Conservation (phyloP, 805 yeast genomes). For the Cyberlindnera xishuangbannaensis region DNA sequence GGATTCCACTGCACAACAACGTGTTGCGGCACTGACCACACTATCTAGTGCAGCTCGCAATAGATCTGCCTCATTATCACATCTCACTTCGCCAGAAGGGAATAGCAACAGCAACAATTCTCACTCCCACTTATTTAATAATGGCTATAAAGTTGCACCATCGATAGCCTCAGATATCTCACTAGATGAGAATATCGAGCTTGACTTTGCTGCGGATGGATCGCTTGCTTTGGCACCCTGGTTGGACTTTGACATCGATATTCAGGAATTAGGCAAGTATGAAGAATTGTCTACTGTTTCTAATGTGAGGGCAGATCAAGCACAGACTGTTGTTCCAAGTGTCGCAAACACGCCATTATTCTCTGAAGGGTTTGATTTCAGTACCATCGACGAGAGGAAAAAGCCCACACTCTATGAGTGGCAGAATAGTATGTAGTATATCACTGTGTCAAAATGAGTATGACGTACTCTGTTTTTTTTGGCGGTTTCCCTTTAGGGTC, state of each 20-base stretch:
- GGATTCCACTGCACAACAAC: conserved; percentile 9
- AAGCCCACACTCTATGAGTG: conserved; percentile 20
- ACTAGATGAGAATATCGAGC: conserved; percentile 24
- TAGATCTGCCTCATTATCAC: conserved; percentile 11
- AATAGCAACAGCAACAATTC: too few relatives aligned
- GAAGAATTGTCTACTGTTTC: conserved; percentile 3
- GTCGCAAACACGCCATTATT: neutral
- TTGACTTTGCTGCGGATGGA: conserved; percentile 77
- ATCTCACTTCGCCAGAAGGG: conserved; percentile 10
- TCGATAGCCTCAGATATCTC: conserved; percentile 8
- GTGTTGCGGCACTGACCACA: conserved; percentile 4
- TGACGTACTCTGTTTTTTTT: too few relatives aligned
- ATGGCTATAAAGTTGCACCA: conserved; percentile 7
- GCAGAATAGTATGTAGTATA: conserved; percentile 19
- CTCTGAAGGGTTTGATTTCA: neutral
- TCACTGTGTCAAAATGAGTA: too few relatives aligned
- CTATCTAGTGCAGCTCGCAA: conserved; percentile 4
- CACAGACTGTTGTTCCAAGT: neutral
- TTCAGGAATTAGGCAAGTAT: conserved; percentile 10
- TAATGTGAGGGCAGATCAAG: conserved; percentile 1
- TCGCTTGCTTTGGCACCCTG: conserved; percentile 71
- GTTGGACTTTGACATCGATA: conserved; percentile 38
- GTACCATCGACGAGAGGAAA: conserved; percentile 2
- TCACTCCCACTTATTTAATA: conserved; percentile 2
- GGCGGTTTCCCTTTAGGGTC: too few relatives aligned